Conservation (phyloP, 352 stramenopile genomes). For the Albugo candida region DNA sequence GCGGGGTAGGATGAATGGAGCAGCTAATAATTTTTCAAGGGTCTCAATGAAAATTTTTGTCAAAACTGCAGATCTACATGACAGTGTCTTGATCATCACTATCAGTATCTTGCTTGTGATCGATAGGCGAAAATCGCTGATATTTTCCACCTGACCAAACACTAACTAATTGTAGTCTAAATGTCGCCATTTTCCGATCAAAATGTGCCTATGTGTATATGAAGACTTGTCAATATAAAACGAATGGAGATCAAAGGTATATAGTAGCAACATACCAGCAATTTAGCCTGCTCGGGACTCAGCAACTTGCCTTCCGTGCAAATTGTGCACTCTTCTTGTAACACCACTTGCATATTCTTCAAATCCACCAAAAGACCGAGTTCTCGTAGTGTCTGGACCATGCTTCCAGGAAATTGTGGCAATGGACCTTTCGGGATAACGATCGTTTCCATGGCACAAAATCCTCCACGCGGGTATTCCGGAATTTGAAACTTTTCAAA, state of each 20-base stretch:
- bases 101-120: slow-evolving; percentile 4
- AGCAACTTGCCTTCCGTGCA: slow-evolving; percentile 89
- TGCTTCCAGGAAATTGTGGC: slow-evolving; percentile 86
- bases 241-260: not conserved
- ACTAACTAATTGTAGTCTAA: slow-evolving; percentile 63
- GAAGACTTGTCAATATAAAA: not conserved
- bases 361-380: slow-evolving; percentile 92
- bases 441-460: slow-evolving; percentile 80
- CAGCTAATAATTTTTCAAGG: slow-evolving; percentile 13
- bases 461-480: slow-evolving; percentile 89
- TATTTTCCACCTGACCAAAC: slow-evolving; percentile 62
- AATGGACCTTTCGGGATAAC: slow-evolving; percentile 77
- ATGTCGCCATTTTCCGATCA: slow-evolving; percentile 75
- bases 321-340: slow-evolving; percentile 84
- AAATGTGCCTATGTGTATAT: slow-evolving; percentile 22
- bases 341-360: slow-evolving; percentile 87
- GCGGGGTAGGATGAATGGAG: slow-evolving; percentile 33
- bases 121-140: slow-evolving; percentile 20
- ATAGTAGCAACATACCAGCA: slow-evolving; percentile 40
- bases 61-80: slow-evolving; percentile 25
- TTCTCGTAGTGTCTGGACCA: slow-evolving; percentile 92
- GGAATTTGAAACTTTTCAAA: slow-evolving; percentile 82
- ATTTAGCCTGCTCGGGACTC: slow-evolving; percentile 89
- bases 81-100: slow-evolving; percentile 27
- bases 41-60: not conserved